A percentile compares a stretch with the other conserved stretches of the same genome.
phyloP scores from a whole-genome alignment of 805 yeast species.

The Spathaspora hagerdaliae region DNA sequence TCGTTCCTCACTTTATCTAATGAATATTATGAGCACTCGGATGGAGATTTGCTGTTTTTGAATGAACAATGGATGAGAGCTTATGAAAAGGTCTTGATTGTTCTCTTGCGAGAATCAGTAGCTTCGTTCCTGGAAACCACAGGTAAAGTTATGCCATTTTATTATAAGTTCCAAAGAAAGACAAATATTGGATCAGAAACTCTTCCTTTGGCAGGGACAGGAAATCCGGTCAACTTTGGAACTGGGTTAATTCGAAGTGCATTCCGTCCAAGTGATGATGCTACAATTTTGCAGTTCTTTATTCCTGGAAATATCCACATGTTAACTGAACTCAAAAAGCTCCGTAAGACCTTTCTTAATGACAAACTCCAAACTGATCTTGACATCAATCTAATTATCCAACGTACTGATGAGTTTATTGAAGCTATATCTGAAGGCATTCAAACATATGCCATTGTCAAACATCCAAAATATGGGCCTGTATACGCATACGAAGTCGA shows the following conservation, averaged over 20 bases:
- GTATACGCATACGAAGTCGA: slow-evolving; percentile 89
- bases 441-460: slow-evolving; percentile 56
- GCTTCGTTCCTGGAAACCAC: slow-evolving; percentile 53
- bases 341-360: slow-evolving; percentile 18
- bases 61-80: slow-evolving; percentile 58
- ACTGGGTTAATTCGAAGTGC: slow-evolving; percentile 79
- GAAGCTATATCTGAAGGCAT: slow-evolving; percentile 50
- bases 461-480: slow-evolving; percentile 65
- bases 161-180: slow-evolving; percentile 67
- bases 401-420: slow-evolving; percentile 33
- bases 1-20: slow-evolving; percentile 73
- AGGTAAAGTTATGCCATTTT: slow-evolving; percentile 47
- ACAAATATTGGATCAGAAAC: slow-evolving; percentile 82
- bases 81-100: slow-evolving; percentile 43
- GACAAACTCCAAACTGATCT: not conserved
- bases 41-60: slow-evolving; percentile 44
- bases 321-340: slow-evolving; percentile 54
- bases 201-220: slow-evolving; percentile 69
- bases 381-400: slow-evolving; percentile 9
- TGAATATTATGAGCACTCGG: slow-evolving; percentile 57
- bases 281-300: slow-evolving; percentile 73
- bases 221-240: slow-evolving; percentile 73
- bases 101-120: slow-evolving; percentile 55
- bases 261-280: slow-evolving; percentile 86
- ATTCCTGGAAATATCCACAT: slow-evolving; percentile 84